Evolutionary conservation across 2,329 filamentous ascomycete species (phyloP).

Genomic region (Fusarium pilosicola): DNA sequence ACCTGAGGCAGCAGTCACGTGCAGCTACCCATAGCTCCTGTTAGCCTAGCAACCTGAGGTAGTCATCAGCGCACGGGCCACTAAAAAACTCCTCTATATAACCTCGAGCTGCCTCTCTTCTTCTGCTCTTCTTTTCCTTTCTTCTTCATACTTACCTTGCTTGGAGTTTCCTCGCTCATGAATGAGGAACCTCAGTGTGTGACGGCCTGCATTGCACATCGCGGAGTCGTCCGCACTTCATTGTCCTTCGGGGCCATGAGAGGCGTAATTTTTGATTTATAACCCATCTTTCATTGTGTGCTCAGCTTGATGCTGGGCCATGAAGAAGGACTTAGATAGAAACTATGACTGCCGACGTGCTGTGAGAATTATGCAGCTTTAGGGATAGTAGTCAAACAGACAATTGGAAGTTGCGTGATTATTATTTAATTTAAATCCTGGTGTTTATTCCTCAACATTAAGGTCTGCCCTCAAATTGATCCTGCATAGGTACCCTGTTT

Average conservation of each 20-base stretch:
- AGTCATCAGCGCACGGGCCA: slow-evolving; percentile 22
- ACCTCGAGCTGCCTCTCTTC: background rate
- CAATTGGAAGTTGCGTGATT: too few relatives aligned
- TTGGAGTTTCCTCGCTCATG: slow-evolving; percentile 56
- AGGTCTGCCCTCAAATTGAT: too few relatives aligned
- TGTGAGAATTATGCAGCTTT: background rate
- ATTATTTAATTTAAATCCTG: too few relatives aligned
- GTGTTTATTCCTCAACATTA: too few relatives aligned
- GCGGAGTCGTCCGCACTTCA: slow-evolving; percentile 60
- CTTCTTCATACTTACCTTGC: slow-evolving; percentile 67
- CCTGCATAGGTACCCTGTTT: too few relatives aligned
- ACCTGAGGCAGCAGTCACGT: background rate
- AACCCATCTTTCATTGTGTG: slow-evolving; percentile 55
- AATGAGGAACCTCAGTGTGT: slow-evolving; percentile 55
- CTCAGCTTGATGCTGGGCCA: slow-evolving; percentile 50
- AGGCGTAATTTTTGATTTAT: slow-evolving; percentile 63
- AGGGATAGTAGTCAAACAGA: too few relatives aligned
- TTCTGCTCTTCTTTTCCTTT: slow-evolving; percentile 49
- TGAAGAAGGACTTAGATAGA: slow-evolving; percentile 11
- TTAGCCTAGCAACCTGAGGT: background rate
- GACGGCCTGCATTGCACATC: slow-evolving; percentile 66
- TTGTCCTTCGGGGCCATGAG: slow-evolving; percentile 66
- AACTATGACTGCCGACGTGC: fast-evolving
- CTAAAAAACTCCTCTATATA: slow-evolving; percentile 45
- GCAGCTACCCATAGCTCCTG: background rate